Evolutionary conservation across 176 grass and related monocot genomes (phyloP), one percentile per base, ranked within the genome.

Genomic region (Oryza glumipatula): DNA sequence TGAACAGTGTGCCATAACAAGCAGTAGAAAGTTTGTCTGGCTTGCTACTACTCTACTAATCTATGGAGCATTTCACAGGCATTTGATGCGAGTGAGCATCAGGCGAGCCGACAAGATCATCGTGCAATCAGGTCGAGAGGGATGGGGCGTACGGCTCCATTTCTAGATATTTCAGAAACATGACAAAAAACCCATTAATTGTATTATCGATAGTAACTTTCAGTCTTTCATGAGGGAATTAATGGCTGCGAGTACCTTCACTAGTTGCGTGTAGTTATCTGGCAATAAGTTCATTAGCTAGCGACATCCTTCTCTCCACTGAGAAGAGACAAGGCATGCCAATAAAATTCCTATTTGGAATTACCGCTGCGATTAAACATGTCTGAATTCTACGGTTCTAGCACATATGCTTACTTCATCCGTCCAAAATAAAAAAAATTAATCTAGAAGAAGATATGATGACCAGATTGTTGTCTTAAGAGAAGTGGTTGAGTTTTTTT

Each of bases 41-140:
- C 22, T 16, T 19, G n/a, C 13, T 23, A 23, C 16, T 44, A 39
- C 41, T 43, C 41, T 43, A 39, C 41, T 43, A 39, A 6, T 43
- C 43, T 11, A 8, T 49, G 30, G 30, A 32, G 30, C 0, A 32
- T 72, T 21, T 72, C n/a, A 8, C 21, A 13, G 41, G 41, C 11
- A 48, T 9, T 26, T 14, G 70, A 47, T 23, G n/a, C n/a, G 30
- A 58, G 41, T 48, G 30, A 30, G 41, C 0, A 24, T 66, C 38
- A 46, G 23, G 24, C 77, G 63, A 30, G 16, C 76, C 23, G 77
- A 33, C 39, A 67, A 48, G 46, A 67, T 79, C 63, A 32, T 41
- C 61, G 3, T 26, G 23, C 17, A 32, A 48, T 79, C 63, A 4
- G 41, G 41, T 13, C 41, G 1, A n/a, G 19, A 44, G 41, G 24